phyloP scores from a whole-genome alignment of 2,329 filamentous ascomycete species.

The Capronia americana region DNA sequence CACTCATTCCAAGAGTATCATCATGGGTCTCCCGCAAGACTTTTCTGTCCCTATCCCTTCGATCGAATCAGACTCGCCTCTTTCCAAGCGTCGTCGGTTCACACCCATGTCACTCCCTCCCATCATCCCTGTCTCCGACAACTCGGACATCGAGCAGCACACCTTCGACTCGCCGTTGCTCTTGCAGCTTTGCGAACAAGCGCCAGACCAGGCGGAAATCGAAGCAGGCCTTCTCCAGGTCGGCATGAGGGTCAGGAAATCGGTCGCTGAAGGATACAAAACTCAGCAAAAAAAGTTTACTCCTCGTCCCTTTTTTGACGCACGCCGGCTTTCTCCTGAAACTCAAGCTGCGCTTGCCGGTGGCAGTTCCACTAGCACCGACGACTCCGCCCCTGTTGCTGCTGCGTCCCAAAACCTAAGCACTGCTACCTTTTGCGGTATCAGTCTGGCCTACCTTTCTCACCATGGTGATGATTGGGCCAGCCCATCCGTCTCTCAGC shows the following conservation, averaged over 20 bases:
- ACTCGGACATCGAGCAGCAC: slow-evolving; percentile 37
- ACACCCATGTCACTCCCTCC: slow-evolving; percentile 47
- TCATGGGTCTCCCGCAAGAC: slow-evolving; percentile 32
- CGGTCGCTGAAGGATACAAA: slow-evolving; percentile 92
- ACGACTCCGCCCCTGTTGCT: slow-evolving; percentile 30
- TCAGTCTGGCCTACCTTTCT: slow-evolving; percentile 42
- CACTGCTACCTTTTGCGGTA: slow-evolving; percentile 39
- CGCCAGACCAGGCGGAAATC: slow-evolving; percentile 53
- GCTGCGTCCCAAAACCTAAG: slow-evolving; percentile 62
- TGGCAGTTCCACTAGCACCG: slow-evolving; percentile 17
- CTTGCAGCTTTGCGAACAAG: slow-evolving; percentile 48
- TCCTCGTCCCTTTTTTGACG: slow-evolving; percentile 38
- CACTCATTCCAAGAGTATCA: slow-evolving; percentile 1
- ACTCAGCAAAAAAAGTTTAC: slow-evolving; percentile 41
- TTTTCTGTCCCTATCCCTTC: slow-evolving; percentile 22
- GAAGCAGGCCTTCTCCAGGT: slow-evolving; percentile 87
- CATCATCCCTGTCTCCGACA: slow-evolving; percentile 34
- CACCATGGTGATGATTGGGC: slow-evolving; percentile 46
- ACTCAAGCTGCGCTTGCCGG: slow-evolving; percentile 36
- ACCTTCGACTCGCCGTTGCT: slow-evolving; percentile 43
- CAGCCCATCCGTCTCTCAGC: slow-evolving; percentile 48
- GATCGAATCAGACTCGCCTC: slow-evolving; percentile 31
- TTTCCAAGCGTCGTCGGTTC: slow-evolving; percentile 54
- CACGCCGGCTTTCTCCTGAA: slow-evolving; percentile 36
- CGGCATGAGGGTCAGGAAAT: slow-evolving; percentile 93